Percentiles rank a stretch among this genome's conserved stretches.
Conservation (phyloP, 202 grass and related monocot species). For the Bolboschoenoplectus hybrid region DNA sequence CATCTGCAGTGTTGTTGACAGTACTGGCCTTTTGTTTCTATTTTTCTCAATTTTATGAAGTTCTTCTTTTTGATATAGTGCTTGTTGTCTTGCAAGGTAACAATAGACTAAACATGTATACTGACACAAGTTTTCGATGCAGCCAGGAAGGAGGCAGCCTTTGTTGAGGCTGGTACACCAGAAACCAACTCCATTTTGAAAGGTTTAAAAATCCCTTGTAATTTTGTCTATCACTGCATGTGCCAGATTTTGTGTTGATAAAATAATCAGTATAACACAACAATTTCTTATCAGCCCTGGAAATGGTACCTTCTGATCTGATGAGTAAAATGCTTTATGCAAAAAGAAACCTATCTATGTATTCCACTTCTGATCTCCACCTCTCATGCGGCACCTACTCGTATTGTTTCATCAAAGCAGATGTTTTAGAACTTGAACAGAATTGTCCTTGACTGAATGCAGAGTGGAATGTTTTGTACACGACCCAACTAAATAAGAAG, state of each 20-base stretch:
- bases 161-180: not conserved
- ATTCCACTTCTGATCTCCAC: not conserved
- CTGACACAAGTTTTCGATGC: not conserved
- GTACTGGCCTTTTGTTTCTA: not conserved
- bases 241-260: not conserved
- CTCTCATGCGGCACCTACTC: not conserved
- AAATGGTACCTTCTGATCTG: not conserved
- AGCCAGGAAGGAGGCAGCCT: slow-evolving; percentile 6
- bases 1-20: not conserved
- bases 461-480: slow-evolving; percentile 85
- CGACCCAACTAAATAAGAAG: slow-evolving; percentile 71
- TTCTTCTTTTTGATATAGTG: slow-evolving; percentile 1
- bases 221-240: not conserved
- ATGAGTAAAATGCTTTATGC: not conserved
- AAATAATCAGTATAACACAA: slow-evolving; percentile 2
- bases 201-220: slow-evolving; percentile 10
- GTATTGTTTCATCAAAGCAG: not conserved
- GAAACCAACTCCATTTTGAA: slow-evolving; percentile 13
- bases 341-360: not conserved
- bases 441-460: slow-evolving; percentile 4
- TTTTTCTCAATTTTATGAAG: not conserved
- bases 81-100: not conserved
- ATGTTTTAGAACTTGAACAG: not conserved
- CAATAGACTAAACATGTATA: not conserved
- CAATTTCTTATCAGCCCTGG: not conserved